Evolutionary conservation across 768 basidiomycete species (phyloP).

Genomic region (Panus rudis): DNA sequence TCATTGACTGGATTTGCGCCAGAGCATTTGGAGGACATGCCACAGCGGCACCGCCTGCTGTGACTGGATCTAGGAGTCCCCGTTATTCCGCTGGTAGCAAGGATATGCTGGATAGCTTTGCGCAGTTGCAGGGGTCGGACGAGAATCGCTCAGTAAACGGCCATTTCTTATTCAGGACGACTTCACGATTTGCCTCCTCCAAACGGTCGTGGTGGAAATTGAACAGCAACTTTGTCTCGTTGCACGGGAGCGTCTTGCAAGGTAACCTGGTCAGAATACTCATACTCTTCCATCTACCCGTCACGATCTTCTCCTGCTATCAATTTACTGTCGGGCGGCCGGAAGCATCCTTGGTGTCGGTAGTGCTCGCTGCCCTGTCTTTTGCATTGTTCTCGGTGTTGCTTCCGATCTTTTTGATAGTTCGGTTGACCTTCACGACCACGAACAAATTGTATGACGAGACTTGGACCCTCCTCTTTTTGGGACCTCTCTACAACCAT

Average conservation of each 20-base stretch:
- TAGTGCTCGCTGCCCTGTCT: conserved; percentile 74
- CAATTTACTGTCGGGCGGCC: conserved; percentile 61
- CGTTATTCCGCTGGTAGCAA: conserved; percentile 41
- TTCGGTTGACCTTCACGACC: conserved; percentile 72
- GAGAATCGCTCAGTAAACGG: conserved; percentile 45
- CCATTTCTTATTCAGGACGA: conserved; percentile 30
- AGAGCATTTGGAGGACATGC: conserved; percentile 25
- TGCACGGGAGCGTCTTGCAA: conserved; percentile 74
- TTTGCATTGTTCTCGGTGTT: conserved; percentile 76
- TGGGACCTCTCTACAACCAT: conserved; percentile 93
- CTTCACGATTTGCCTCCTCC: conserved; percentile 31
- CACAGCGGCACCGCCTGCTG: conserved; percentile 22
- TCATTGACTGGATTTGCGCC: conserved; percentile 51
- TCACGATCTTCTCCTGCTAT: conserved; percentile 88
- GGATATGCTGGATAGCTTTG: conserved; percentile 38
- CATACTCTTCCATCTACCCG: conserved; percentile 88
- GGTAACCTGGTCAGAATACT: conserved; percentile 91
- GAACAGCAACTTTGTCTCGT: conserved; percentile 61
- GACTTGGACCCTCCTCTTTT: conserved; percentile 80
- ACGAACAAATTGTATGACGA: conserved; percentile 93
- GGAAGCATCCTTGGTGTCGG: conserved; percentile 48
- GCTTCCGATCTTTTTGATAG: conserved; percentile 65
- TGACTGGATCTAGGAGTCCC: conserved; percentile 30
- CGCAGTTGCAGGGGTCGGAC: conserved; percentile 25
- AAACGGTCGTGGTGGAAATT: conserved; percentile 40